Evolutionary conservation across 148 eudicot species (phyloP).

Genomic region (Chenopodium formosanum): DNA sequence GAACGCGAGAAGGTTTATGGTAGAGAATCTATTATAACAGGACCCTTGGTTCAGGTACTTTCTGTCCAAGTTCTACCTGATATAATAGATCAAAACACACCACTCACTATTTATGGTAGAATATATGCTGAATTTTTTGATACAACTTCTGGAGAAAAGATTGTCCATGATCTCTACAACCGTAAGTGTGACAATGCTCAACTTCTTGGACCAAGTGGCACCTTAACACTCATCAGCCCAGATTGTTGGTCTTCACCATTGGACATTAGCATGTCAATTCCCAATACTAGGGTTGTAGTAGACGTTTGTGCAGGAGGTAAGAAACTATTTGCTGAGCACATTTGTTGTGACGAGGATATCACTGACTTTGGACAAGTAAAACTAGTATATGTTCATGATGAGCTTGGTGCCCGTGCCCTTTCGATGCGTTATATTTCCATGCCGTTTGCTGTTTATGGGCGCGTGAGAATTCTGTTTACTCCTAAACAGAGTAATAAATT

Average conservation of each 20-base stretch:
- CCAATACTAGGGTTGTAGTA: not conserved
- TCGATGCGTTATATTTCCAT: not conserved
- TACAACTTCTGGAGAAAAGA: not conserved
- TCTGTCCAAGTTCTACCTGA: not conserved
- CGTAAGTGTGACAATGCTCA: not conserved
- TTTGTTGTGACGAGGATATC: not conserved
- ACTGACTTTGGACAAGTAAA: not conserved
- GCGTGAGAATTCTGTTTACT: not conserved
- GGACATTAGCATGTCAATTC: not conserved
- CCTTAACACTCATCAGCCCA: not conserved
- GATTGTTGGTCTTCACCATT: not conserved
- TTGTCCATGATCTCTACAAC: not conserved
- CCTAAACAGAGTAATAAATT: not conserved
- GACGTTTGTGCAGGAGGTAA: not conserved
- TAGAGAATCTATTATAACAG: not conserved
- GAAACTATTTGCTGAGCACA: not conserved
- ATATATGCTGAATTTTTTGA: not conserved
- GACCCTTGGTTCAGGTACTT: not conserved
- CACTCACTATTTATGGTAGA: not conserved
- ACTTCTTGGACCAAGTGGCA: not conserved
- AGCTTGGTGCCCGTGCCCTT: not conserved
- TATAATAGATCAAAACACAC: not conserved
- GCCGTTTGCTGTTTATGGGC: not conserved
- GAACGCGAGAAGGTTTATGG: not conserved
- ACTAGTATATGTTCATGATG: not conserved